Evolutionary conservation across 2,329 filamentous ascomycete genomes (phyloP).

Genomic region (Monosporascus sp.): DNA sequence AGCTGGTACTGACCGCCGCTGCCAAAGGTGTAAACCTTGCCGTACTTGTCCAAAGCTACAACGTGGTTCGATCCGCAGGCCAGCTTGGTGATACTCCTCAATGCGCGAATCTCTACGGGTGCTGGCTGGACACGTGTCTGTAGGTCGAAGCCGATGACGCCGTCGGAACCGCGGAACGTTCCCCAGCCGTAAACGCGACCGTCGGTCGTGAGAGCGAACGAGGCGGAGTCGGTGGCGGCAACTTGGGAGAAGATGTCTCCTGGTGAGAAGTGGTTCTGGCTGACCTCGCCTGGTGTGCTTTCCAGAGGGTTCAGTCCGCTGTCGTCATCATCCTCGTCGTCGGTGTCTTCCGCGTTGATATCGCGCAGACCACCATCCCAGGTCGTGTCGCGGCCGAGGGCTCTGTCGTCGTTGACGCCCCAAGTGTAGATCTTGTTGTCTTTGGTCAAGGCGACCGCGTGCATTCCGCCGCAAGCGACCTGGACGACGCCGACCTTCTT

Average conservation of each 20-base stretch:
- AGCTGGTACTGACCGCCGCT: constrained; percentile 63
- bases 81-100: constrained; percentile 61
- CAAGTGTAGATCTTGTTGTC: constrained; percentile 71
- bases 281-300: constrained; percentile 59
- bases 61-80: constrained; percentile 67
- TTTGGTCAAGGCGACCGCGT: constrained; percentile 60
- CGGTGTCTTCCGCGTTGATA: constrained; percentile 40
- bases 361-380: constrained; percentile 61
- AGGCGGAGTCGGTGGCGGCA: constrained; percentile 56
- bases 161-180: constrained; percentile 55
- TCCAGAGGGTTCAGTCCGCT: constrained; percentile 67
- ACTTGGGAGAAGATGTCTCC: constrained; percentile 58
- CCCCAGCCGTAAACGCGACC: constrained; percentile 66
- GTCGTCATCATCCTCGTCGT: constrained; percentile 53
- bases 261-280: constrained; percentile 52
- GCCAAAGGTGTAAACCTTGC: constrained; percentile 66
- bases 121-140: constrained; percentile 33
- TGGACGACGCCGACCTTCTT: constrained; percentile 56
- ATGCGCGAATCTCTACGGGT: constrained; percentile 51
- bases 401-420: constrained; percentile 75
- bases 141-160: constrained; percentile 34
- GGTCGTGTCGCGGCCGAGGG: constrained; percentile 61
- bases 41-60: constrained; percentile 60
- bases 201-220: constrained; percentile 58
- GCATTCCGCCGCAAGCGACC: constrained; percentile 65